These are phyloP conservation scores for Exophiala mesophila DNA, from an alignment of 2,329 filamentous ascomycete genomes.

Conservation along the genomic window DNA sequence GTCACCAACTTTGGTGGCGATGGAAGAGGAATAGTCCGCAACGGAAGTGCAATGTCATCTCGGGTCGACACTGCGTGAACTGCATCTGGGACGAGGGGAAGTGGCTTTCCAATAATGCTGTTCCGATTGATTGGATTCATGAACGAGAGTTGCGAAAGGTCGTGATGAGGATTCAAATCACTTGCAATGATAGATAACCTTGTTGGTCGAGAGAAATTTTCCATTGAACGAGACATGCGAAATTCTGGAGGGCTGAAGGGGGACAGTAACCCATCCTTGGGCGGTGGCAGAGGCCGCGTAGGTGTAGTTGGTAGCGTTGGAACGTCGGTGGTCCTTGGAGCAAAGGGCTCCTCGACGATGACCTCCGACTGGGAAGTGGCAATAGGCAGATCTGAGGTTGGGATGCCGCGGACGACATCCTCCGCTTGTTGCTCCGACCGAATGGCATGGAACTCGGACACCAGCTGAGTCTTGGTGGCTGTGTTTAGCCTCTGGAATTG, in stretches of 20 bases:
- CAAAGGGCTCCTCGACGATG: constrained; percentile 13
- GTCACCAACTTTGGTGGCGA: constrained; percentile 14
- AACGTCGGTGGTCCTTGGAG: constrained; percentile 29
- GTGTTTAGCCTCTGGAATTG: constrained; percentile 51
- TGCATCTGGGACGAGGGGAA: constrained; percentile 16
- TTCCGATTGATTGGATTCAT: constrained; percentile 11
- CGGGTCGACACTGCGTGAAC: constrained; percentile 27
- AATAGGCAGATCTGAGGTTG: constrained; percentile 31
- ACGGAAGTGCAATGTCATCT: constrained; percentile 22
- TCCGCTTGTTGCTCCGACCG: constrained; percentile 49
- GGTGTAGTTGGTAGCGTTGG: constrained; percentile 30
- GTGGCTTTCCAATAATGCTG: constrained; percentile 16
- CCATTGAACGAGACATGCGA: constrained; percentile 38
- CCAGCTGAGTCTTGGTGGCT: constrained; percentile 48
- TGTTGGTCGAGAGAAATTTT: constrained; percentile 47
- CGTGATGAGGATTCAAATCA: constrained; percentile 14
- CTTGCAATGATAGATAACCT: constrained; percentile 14
- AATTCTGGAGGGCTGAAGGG: constrained; percentile 16
- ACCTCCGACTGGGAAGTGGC: constrained; percentile 2
- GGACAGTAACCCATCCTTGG: constrained; percentile 17
- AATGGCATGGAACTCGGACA: constrained; percentile 50
- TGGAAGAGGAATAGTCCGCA: constrained; percentile 21
- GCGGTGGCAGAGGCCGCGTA: constrained; percentile 26
- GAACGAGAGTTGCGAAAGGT: constrained; percentile 2
- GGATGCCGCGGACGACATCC: constrained; percentile 49